Evolutionary conservation across 2,329 filamentous ascomycete species (phyloP), one percentile per base, ranked within the genome.

Genomic region (Domatiomyces catenatus): DNA sequence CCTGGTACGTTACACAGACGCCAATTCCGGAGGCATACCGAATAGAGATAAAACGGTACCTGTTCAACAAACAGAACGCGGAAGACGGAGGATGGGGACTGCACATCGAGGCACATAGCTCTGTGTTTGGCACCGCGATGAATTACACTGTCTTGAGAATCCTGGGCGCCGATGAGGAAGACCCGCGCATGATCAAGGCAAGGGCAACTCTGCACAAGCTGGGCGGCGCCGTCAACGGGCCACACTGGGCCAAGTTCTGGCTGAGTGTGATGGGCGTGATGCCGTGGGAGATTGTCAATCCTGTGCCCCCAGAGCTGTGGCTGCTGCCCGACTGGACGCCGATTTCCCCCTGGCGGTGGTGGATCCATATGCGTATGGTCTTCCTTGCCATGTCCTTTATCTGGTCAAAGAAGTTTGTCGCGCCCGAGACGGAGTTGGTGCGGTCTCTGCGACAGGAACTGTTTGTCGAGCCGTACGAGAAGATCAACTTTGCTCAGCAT

Each of bases 211-310:
- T 98, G 28, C 87, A 95, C 67, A 81, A 83, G 62, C 73, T 96
- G 42, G 92, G 92, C 8, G 90, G 92, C 24, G 87, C 87, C 1
- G 72, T 85, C 12, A 81, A 87, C 60, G 80, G 79, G 1, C 93
- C 92, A 19, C 92, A 96, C 64, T 98, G 92, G 92, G 80, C 80
- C n/a, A 98, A 98, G 64, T 93, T 93, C 66, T 95, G 89, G 88
- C 75, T 98, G 46, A 83, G 83, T 42, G 75, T 93, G 2, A 69
- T 98, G 54, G 88, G 88, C 15, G 77, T 96, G 3, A 81, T 81
- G 63, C 72, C 83, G 24, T 98, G 90, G 88, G 87, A 94, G 50
- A 81, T 92, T 52, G 89, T 96, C 59, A 98, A 96, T 60, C 92
- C 92, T 0, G 81, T 92, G 1, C 92, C 92, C 1, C 86, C 92